Percentiles rank a stretch among this genome's conserved stretches.
Evolutionary conservation across 2,329 filamentous ascomycete species (phyloP).

Genomic region (Aspergillus quadricinctus): DNA sequence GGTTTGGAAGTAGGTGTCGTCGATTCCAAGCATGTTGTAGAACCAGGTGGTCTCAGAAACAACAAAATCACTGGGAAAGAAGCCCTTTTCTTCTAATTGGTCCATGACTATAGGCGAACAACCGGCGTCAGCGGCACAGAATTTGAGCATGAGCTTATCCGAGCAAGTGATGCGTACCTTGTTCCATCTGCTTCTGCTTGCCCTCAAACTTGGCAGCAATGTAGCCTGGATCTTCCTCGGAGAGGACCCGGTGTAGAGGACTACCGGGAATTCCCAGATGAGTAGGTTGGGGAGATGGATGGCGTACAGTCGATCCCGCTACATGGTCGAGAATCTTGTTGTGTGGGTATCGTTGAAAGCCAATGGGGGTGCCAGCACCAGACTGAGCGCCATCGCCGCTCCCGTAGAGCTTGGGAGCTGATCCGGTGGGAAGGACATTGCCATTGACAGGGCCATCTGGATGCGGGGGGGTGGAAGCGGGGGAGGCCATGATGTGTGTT

Average conservation of each 20-base stretch:
- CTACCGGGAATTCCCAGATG: constrained; percentile 69
- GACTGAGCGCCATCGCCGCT: constrained; percentile 32
- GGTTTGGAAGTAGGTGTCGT: constrained; percentile 96
- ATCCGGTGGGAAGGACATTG: constrained; percentile 23
- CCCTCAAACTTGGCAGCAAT: constrained; percentile 91
- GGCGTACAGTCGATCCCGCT: constrained; percentile 52
- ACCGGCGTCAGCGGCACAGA: not conserved
- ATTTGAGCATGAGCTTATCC: not conserved
- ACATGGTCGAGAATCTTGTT: constrained; percentile 58
- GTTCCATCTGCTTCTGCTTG: constrained; percentile 84
- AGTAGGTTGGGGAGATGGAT: constrained; percentile 82
- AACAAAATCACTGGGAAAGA: constrained; percentile 79
- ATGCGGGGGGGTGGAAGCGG: constrained; percentile 23
- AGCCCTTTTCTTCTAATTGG: constrained; percentile 70
- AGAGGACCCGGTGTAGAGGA: constrained; percentile 64
- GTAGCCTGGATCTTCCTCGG: constrained; percentile 89
- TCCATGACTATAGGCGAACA: constrained; percentile 63
- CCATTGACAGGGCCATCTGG: constrained; percentile 25
- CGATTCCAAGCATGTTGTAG: constrained; percentile 95
- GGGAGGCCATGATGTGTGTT: constrained; percentile 27
- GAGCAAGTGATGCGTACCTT: constrained; percentile 49
- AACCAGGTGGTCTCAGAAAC: constrained; percentile 91
- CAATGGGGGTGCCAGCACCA: constrained; percentile 38
- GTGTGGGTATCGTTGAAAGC: constrained; percentile 40
- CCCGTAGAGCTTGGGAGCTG: constrained; percentile 29